These are phyloP conservation scores for Parmelia sp. DNA, from an alignment of 495 filamentous ascomycete genomes.

Conservation along the genomic window DNA sequence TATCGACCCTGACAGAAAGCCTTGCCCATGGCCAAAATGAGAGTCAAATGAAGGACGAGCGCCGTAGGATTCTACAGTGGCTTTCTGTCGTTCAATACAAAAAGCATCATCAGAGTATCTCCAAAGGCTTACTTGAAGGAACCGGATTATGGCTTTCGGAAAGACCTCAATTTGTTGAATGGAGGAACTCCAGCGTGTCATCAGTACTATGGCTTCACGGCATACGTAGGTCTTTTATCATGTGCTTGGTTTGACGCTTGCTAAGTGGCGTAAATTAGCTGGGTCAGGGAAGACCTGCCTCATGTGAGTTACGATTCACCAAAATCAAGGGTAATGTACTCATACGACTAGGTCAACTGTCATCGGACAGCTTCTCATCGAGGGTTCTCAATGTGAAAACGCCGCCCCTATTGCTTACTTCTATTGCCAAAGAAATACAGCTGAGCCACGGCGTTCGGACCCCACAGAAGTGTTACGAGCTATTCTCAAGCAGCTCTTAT, in stretches of 20 bases:
- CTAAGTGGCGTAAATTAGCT: not conserved
- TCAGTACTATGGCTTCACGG: not conserved
- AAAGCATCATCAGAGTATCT: not conserved
- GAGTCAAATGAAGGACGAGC: not conserved
- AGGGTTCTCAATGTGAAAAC: not conserved
- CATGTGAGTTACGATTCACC: not conserved
- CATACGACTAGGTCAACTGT: not conserved
- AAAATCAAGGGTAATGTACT: not conserved
- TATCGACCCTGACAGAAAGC: not conserved
- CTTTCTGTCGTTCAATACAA: not conserved
- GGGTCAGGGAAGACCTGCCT: not conserved
- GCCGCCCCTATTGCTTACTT: conserved; percentile 1
- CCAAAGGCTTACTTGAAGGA: not conserved
- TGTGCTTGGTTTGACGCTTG: not conserved
- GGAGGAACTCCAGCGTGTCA: not conserved
- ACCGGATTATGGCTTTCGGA: not conserved
- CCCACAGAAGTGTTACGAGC: not conserved
- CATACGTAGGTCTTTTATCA: not conserved
- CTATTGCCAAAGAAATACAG: not conserved
- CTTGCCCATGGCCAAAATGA: not conserved
- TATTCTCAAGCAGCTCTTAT: not conserved
- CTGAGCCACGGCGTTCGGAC: not conserved
- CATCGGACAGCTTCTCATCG: not conserved
- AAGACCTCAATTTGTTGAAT: not conserved
- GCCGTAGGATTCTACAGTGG: not conserved